A percentile compares a stretch with the other conserved stretches of the same genome.
Evolutionary conservation across 1,139 yeast genomes (phyloP).

Genomic region (Yamadazyma mexicana): DNA sequence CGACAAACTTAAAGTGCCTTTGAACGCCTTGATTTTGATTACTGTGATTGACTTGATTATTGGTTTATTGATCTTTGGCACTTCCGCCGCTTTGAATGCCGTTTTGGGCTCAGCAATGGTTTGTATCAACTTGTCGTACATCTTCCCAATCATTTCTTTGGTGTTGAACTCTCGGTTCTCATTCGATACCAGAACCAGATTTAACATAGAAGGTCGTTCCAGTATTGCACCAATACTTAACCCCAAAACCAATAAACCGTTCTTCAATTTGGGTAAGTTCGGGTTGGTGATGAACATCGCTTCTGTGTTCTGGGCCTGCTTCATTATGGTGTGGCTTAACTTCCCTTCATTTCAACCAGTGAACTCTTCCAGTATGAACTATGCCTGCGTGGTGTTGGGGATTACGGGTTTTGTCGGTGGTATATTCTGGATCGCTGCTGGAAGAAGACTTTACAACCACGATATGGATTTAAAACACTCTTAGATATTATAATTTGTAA

Average conservation of each 20-base stretch:
- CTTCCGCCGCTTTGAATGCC: conserved; percentile 25
- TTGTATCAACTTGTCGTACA: conserved; percentile 28
- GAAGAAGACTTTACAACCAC: conserved; percentile 19
- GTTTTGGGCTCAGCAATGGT: conserved; percentile 31
- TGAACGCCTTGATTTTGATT: conserved; percentile 22
- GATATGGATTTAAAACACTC: conserved; percentile 14
- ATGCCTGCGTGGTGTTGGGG: conserved; percentile 37
- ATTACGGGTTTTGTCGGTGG: conserved; percentile 28
- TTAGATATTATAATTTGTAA: background rate
- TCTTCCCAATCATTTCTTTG: conserved; percentile 28
- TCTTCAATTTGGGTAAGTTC: conserved; percentile 24
- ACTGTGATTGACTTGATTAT: conserved; percentile 19
- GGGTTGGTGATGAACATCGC: conserved; percentile 29
- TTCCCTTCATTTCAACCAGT: conserved; percentile 33
- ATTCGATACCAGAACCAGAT: conserved; percentile 16
- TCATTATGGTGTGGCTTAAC: conserved; percentile 29
- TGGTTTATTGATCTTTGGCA: conserved; percentile 27
- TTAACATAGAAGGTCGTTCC: conserved; percentile 12
- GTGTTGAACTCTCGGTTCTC: conserved; percentile 19
- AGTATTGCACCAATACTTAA: conserved; percentile 13
- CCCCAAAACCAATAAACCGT: conserved; percentile 18
- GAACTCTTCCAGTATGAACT: conserved; percentile 33
- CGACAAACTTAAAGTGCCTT: conserved; percentile 22
- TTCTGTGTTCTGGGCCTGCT: conserved; percentile 28
- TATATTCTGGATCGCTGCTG: conserved; percentile 26